Conservation (phyloP, 1,139 yeast species). For the Lodderomyces margitis region DNA sequence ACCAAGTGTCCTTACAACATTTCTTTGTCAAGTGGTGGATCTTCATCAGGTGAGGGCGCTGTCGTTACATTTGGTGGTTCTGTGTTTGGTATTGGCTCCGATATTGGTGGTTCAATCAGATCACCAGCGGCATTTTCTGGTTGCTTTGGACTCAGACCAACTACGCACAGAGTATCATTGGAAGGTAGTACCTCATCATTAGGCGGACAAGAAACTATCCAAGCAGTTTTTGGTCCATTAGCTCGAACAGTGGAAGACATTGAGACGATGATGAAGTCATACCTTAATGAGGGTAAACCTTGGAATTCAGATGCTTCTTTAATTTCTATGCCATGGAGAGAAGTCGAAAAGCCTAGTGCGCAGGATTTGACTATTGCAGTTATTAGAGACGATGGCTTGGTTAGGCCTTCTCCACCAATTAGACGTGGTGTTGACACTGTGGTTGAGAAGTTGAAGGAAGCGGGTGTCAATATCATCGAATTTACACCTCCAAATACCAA, state of each 20-base stretch:
- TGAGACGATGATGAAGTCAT: constrained; percentile 56
- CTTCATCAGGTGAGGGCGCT: constrained; percentile 79
- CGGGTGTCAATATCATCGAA: constrained; percentile 33
- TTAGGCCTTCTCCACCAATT: constrained; percentile 57
- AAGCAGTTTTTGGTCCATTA: constrained; percentile 63
- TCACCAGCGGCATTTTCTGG: constrained; percentile 76
- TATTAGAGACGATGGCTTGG: constrained; percentile 39
- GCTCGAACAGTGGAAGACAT: constrained; percentile 63
- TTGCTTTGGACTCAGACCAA: constrained; percentile 65
- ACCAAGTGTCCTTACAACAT: constrained; percentile 41
- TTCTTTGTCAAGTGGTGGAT: constrained; percentile 53
- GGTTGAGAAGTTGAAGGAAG: constrained; percentile 27
- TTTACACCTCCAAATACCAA: constrained; percentile 55
- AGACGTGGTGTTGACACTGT: constrained; percentile 28
- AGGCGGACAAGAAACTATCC: constrained; percentile 57
- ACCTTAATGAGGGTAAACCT: constrained; percentile 63
- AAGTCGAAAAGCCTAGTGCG: constrained; percentile 44
- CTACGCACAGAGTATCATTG: constrained; percentile 57
- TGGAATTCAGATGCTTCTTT: constrained; percentile 61
- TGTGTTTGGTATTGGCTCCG: constrained; percentile 68
- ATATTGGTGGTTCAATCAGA: constrained; percentile 78
- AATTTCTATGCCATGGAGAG: constrained; percentile 63
- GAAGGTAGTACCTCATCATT: constrained; percentile 53
- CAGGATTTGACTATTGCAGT: constrained; percentile 36
- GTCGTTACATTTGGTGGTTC: constrained; percentile 64